These are phyloP conservation scores for Diophrys sp. DNA, from an alignment of 73 alveolate genomes.

Conservation along the genomic window DNA sequence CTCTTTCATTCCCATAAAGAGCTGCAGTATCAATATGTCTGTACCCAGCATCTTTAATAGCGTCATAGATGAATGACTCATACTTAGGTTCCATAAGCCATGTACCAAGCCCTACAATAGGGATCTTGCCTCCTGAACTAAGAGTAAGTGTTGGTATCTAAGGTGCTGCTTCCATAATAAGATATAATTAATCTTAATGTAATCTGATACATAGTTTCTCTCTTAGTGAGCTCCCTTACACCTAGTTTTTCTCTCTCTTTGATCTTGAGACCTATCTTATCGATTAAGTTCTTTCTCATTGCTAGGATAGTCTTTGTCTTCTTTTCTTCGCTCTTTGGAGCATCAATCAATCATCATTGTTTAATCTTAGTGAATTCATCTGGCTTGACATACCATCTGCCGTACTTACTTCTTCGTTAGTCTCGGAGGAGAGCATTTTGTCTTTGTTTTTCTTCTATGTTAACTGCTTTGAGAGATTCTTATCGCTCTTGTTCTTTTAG, in stretches of 20 bases:
- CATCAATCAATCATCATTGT: too few species aligned
- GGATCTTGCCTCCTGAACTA: conserved; percentile 63
- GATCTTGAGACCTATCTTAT: too few species aligned
- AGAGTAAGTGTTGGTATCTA: conserved; percentile 2
- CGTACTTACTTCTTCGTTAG: neutral
- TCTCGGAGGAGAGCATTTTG: neutral
- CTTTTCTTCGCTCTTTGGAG: too few species aligned
- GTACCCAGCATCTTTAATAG: conserved; percentile 67
- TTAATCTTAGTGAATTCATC: neutral
- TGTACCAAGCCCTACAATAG: conserved; percentile 72
- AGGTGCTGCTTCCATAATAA: neutral
- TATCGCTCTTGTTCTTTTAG: neutral
- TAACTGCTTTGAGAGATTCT: neutral
- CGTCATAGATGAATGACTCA: conserved; percentile 21
- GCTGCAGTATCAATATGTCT: conserved; percentile 79
- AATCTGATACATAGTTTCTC: too few species aligned
- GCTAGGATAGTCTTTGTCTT: too few species aligned
- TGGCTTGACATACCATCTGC: neutral
- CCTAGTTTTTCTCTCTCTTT: too few species aligned
- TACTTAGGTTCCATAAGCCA: conserved; percentile 10
- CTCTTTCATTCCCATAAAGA: conserved; percentile 62
- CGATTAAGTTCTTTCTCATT: too few species aligned
- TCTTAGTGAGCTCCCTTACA: too few species aligned
- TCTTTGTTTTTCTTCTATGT: neutral
- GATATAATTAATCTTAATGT: neutral